Percentiles rank a stretch among this genome's conserved stretches.
Conservation (phyloP, 148 eudicot species). For the Vaccinium corymbosum region DNA sequence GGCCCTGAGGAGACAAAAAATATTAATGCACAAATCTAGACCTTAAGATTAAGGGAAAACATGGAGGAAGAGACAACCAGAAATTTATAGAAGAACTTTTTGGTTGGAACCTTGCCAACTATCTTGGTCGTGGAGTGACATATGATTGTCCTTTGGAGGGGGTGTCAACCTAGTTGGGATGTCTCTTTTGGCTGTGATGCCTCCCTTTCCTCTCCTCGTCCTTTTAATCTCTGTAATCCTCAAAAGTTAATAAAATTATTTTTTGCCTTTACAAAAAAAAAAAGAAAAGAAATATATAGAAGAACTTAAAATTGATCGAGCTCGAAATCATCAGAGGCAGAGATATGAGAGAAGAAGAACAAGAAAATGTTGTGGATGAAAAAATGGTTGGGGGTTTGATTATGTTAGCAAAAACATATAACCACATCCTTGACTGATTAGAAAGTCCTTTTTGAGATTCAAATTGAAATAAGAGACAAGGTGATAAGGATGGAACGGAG, state of each 20-base stretch:
- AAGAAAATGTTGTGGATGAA: not conserved
- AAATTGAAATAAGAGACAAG: not conserved
- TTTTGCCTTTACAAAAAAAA: too few relatives aligned
- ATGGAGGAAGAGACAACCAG: not conserved
- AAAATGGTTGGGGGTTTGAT: not conserved
- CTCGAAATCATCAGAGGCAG: not conserved
- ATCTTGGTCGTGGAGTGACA: too few relatives aligned
- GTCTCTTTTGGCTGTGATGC: too few relatives aligned
- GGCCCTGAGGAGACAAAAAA: not conserved
- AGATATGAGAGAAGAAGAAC: not conserved
- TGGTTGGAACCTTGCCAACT: too few relatives aligned
- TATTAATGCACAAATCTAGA: not conserved
- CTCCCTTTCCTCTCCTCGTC: too few relatives aligned
- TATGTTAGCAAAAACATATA: not conserved
- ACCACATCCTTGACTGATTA: not conserved
- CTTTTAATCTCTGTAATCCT: too few relatives aligned
- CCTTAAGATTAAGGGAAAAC: not conserved
- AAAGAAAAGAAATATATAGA: too few relatives aligned
- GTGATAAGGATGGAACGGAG: not conserved
- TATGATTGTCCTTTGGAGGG: too few relatives aligned
- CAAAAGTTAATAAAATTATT: too few relatives aligned
- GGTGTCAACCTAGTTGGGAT: too few relatives aligned
- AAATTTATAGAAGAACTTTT: not conserved
- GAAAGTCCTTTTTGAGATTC: not conserved
- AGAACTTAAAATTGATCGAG: too few relatives aligned